Evolutionary conservation across 257 asterid species (phyloP), one percentile per base, ranked within the genome.

Genomic region (Primulina tabacum): DNA sequence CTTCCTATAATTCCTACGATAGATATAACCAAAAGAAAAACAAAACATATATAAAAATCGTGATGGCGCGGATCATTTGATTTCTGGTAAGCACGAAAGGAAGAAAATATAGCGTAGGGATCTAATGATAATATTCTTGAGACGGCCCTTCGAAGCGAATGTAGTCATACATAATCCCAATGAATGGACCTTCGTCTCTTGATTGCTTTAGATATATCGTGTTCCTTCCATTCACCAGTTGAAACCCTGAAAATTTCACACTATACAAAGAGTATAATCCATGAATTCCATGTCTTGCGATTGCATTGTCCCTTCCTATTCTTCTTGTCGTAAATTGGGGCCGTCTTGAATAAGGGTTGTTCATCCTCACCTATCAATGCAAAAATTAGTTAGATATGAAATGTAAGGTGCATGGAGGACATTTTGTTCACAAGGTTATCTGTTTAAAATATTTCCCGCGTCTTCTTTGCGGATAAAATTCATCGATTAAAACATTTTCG

Each of bases 211-310:
- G 75, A 66, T 73, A 85, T 12, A 89, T 73, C 1, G 72, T 68
- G 64, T 87, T 89, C 43, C 10, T 75, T 58, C 92, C 95, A 11
- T 30, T n/a, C 0, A 32, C 29, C 61, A 89, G 88, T 33, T 62
- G 68, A 8, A 3, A 53, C 3, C 89, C 87, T 12, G 66, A 9
- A 55, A 89, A 32, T 12, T 58, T 17, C 5, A 84, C 70, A 18
- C 63, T 71, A 32, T 61, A 84, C 2, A 71, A 30, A 76, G 80
- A 81, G 60, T 85, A 84, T 59, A 76, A 58, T 38, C 95, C 95
- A 62, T 89, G 96, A 72, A 72, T 79, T 18, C 92, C 95, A 66
- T 89, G 96, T 56, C 96, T 79, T 12, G 96, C 95, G 26, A 89
- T 86, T 0, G 90, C 85, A 28, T 89, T 89, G 69, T 88, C 94